phyloP scores from a whole-genome alignment of 805 yeast species.

The Kuraishia cidri region DNA sequence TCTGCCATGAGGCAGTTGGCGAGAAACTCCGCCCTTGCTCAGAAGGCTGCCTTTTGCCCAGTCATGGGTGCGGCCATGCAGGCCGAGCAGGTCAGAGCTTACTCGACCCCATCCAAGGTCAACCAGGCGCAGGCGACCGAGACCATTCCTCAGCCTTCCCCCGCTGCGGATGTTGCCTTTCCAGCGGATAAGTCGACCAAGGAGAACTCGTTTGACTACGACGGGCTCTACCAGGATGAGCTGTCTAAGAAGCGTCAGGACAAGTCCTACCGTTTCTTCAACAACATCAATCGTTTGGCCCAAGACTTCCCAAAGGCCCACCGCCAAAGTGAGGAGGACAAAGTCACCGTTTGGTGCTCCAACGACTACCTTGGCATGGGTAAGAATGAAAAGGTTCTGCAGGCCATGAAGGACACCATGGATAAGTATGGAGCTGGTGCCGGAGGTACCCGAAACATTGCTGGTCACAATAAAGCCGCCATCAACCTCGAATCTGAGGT shows the following conservation, averaged over 20 bases:
- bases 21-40: conserved; percentile 31
- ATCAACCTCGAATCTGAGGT: conserved; percentile 76
- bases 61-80: conserved; percentile 76
- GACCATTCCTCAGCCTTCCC: conserved; percentile 3
- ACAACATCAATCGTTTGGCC: conserved; percentile 94
- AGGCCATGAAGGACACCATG: conserved; percentile 71
- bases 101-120: conserved; percentile 38
- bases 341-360: conserved; percentile 98
- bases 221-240: conserved; percentile 59
- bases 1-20: conserved; percentile 52
- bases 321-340: conserved; percentile 60
- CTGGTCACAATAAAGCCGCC: conserved; percentile 94
- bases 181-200: conserved; percentile 23
- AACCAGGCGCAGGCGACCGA: conserved; percentile 35
- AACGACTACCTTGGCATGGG: conserved; percentile 97
- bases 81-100: conserved; percentile 25
- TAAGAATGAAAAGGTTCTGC: conserved; percentile 61
- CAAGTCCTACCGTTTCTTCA: conserved; percentile 91
- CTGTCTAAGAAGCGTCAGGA: conserved; percentile 70
- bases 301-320: conserved; percentile 92
- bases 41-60: conserved; percentile 76
- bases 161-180: conserved; percentile 6
- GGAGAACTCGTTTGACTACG: conserved; percentile 59
- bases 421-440: conserved; percentile 96
- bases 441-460: conserved; percentile 98